Base-by-base conservation (phyloP, 176 grass and related monocot species). In the Eragrostis nindensis region DNA sequence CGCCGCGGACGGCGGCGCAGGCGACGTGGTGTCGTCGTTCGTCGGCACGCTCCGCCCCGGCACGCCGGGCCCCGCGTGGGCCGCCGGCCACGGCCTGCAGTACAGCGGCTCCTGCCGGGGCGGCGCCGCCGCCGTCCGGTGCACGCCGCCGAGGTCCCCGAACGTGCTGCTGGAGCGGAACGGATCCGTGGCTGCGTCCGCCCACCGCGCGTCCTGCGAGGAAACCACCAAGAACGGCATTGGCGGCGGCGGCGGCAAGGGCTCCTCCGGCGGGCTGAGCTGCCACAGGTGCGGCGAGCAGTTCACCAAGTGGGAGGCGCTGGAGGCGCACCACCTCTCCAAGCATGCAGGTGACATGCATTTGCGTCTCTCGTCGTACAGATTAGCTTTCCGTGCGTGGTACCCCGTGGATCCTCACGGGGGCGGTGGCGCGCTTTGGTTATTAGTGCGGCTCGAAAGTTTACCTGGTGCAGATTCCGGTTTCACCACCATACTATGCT, bases 261-360 rank as follows among this genome's bases (percentile, higher is more conserved):
- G 74, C 8, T 71, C 82, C 24, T 57, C 24, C 62, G 63, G 85
- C 11, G 75, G 61, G 75, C 48, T 82, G 6, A 89, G 80, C 79
- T 97, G 94, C 80, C 90, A 97, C 82, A 56, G 81, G 30, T 97
- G 94, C 70, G 74, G 86, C 15, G 88, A 97, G 73, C 94, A 91
- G 57, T 93, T 97, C 70, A 18, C 52, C 53, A 97, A 93, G 69
- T 89, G 88, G 90, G 94, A 97, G 79, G 83, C 94, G 45, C 89
- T 97, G 30, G 94, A 97, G 82, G 86, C 88, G 50, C 94, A 97
- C 80, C 94, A 97, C 76, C 91, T 97, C 78, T 91, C 86, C 66
- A 93, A 91, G 84, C 94, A 97, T 66, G 94, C 94, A 89, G 94
- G 93, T 95, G 54, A 62, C 24, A 45, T 46, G 75, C 75, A 60